Conservation (phyloP, 495 filamentous ascomycete species). For the Trichoderma asperelloides region DNA sequence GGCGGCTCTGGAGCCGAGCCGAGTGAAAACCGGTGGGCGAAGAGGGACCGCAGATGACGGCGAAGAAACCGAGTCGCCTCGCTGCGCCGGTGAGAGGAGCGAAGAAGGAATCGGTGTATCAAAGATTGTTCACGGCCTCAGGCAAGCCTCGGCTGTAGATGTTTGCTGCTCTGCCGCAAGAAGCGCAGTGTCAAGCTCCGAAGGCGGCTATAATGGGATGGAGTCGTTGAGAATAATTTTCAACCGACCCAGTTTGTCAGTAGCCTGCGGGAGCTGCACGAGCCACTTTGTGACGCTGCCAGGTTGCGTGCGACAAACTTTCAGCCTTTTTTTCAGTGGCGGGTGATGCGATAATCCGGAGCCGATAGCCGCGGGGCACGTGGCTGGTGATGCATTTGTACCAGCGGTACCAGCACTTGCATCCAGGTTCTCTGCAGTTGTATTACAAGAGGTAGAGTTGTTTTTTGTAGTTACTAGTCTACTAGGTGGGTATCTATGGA, state of each 20-base stretch:
- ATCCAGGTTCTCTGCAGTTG: neutral
- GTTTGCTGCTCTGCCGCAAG: neutral
- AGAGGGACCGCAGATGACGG: neutral
- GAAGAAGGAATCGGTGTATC: neutral
- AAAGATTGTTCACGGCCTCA: neutral
- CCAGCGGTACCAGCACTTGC: neutral
- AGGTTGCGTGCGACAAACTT: neutral
- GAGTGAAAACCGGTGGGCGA: conserved; percentile 13
- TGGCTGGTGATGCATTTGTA: neutral
- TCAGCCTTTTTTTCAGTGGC: neutral
- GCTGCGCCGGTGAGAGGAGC: neutral
- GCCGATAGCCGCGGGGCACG: neutral
- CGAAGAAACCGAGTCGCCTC: neutral
- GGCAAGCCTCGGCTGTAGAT: neutral
- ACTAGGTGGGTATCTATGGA: too few relatives aligned
- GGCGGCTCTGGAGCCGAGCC: conserved; percentile 13
- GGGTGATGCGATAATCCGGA: neutral
- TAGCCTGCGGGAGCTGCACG: conserved; percentile 8
- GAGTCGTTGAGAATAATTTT: conserved; percentile 7
- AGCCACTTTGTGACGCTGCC: conserved; percentile 7
- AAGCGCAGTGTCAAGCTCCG: neutral
- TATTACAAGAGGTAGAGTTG: too few relatives aligned
- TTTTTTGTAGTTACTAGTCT: too few relatives aligned
- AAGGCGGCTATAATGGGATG: conserved; percentile 4
- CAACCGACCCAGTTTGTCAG: conserved; percentile 1